Evolutionary conservation across 2,329 filamentous ascomycete genomes (phyloP), one percentile per base, ranked within the genome.

Genomic region (Akanthomyces dipterigenus): DNA sequence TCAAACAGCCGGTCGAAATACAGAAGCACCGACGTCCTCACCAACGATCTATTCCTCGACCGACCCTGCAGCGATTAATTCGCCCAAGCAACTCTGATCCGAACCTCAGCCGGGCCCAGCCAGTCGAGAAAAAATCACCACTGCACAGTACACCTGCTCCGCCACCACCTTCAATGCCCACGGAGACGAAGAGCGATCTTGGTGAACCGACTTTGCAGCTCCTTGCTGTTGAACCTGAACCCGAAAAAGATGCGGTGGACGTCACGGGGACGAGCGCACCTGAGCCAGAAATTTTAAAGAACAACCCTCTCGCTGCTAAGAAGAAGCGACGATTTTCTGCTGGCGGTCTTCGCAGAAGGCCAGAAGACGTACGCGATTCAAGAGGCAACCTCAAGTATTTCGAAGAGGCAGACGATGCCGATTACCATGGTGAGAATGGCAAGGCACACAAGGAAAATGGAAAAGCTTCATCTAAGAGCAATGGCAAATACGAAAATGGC

Each of bases 351-450:
- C 86, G 90, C 40, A 79, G 85, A 62, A 88, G 89, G 69, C 88
- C 90, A 26, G 78, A 83, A 61, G 89, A 91, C 64, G 88, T 96
- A 7, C 82, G 82, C 20, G 83, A 88, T 14, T 80, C 84, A 11
- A 81, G 88, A 57, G 89, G 91, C n/a, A 83, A 90, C 64, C 80
- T 97, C n/a, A 88, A 96, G 71, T 96, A 93, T 67, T 93, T 89
- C 68, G 92, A 96, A 69, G 90, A 96, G 67, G 91, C 93, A 31
- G 91, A 93, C 24, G 93, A 96, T 69, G 86, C 87, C 46, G 90
- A 86, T 2, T 92, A 56, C 62, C 62, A n/a, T 49, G 62, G 6
- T 28, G 22, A 42, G 28, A 63, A 22, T 26, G 20, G 40, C 46
- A 48, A 20, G 24, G 9, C 45, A 5, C 6, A 51, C 16, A 31